Conservation (phyloP, 441 rosid genomes). For the Kokia cookei region DNA sequence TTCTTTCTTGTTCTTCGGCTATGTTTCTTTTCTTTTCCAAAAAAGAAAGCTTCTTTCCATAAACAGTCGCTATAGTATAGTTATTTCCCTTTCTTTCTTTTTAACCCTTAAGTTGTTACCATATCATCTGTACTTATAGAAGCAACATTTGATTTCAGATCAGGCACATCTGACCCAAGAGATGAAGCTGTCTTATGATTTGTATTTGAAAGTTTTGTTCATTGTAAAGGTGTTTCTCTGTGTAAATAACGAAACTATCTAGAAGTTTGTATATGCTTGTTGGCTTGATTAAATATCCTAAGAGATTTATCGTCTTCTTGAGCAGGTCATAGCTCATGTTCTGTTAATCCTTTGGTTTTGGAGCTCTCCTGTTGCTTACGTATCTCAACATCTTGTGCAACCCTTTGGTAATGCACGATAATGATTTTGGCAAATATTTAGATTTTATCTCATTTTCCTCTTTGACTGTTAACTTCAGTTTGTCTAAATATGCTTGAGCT, state of each 20-base stretch:
- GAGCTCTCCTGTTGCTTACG: conserved; percentile 69
- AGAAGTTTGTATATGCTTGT: background rate
- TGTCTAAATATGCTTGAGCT: background rate
- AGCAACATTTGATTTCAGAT: conserved; percentile 17
- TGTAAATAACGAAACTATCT: conserved; percentile 10
- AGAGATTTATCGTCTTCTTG: conserved; percentile 8
- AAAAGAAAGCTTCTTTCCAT: background rate
- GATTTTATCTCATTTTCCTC: background rate
- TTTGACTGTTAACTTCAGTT: background rate
- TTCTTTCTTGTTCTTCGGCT: background rate
- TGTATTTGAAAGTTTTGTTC: conserved; percentile 36
- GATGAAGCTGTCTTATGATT: conserved; percentile 44
- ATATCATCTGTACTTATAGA: background rate
- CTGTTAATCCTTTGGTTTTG: conserved; percentile 67
- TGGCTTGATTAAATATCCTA: conserved; percentile 3
- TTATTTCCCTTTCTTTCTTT: background rate
- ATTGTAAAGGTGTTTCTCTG: conserved; percentile 38
- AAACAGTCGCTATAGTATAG: background rate
- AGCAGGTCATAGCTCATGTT: conserved; percentile 50
- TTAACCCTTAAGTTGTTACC: background rate
- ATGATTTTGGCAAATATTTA: background rate
- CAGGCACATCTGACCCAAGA: conserved; percentile 44
- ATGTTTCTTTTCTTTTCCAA: background rate
- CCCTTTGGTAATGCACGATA: conserved; percentile 50
- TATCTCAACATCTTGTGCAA: conserved; percentile 74